Percentiles rank a stretch among this genome's conserved stretches.
These are phyloP conservation scores for Holtermanniella nyarrowii DNA, from an alignment of 768 basidiomycete genomes.

Conservation along the genomic window DNA sequence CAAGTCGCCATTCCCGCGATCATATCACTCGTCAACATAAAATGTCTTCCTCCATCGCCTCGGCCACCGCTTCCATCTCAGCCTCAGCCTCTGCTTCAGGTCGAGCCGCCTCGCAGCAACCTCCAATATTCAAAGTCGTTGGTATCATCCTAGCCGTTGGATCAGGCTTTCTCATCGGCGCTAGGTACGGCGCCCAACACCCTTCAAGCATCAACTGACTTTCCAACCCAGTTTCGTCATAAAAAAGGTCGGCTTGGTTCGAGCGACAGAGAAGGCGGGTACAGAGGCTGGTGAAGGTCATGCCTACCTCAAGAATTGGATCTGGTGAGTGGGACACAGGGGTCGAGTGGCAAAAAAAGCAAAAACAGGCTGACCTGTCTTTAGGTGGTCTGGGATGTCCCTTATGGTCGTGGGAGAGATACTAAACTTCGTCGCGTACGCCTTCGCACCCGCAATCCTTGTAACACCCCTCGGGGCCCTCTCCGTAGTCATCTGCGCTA, in stretches of 20 bases:
- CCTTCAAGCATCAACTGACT: not conserved
- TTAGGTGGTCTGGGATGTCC: constrained; percentile 25
- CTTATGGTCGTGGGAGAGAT: constrained; percentile 77
- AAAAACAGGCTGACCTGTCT: not conserved
- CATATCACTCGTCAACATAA: not conserved
- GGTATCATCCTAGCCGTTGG: constrained; percentile 43
- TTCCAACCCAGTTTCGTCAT: constrained; percentile 67
- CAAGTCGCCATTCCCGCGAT: not conserved
- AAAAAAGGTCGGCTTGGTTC: constrained; percentile 88
- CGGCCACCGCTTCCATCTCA: constrained; percentile 17
- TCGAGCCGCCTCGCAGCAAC: constrained; percentile 3
- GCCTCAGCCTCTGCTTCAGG: constrained; percentile 22
- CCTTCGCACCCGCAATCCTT: constrained; percentile 83
- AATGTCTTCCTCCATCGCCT: not conserved
- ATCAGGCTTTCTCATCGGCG: constrained; percentile 79
- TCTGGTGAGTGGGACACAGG: constrained; percentile 94
- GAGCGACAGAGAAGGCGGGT: constrained; percentile 40
- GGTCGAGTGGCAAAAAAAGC: constrained; percentile 27
- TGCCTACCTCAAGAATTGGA: constrained; percentile 76
- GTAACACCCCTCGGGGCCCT: constrained; percentile 95
- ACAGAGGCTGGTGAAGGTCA: constrained; percentile 67
- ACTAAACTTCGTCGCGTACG: constrained; percentile 43
- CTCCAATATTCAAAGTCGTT: constrained; percentile 40
- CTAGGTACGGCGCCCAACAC: constrained; percentile 15
- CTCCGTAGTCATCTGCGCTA: constrained; percentile 89